phyloP scores from a whole-genome alignment of 345 rosid species.

The Melaleuca quinquenervia region DNA sequence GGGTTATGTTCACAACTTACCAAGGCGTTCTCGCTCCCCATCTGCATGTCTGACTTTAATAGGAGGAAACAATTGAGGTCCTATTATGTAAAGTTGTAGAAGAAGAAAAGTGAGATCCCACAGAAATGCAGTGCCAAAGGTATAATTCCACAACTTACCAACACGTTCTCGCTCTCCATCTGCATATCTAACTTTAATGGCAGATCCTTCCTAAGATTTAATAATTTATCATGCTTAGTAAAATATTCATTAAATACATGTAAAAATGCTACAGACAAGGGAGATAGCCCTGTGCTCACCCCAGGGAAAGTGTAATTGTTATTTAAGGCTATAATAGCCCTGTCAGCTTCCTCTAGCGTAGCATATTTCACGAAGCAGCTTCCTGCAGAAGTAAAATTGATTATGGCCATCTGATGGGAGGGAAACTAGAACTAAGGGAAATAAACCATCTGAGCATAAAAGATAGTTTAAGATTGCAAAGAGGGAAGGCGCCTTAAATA shows the following conservation, averaged over 20 bases:
- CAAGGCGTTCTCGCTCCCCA: constrained; percentile 55
- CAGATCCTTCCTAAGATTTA: constrained; percentile 2
- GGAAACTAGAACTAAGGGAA: background rate
- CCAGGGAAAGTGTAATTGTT: constrained; percentile 63
- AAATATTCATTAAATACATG: background rate
- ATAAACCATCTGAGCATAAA: background rate
- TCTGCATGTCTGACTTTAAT: constrained; percentile 70
- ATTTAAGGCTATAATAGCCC: constrained; percentile 62
- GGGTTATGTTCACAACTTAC: constrained; percentile 12
- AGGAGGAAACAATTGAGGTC: constrained; percentile 4
- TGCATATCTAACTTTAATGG: constrained; percentile 67
- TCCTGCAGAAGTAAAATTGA: constrained; percentile 27
- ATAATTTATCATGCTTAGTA: background rate
- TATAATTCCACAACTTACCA: constrained; percentile 17
- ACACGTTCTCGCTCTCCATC: constrained; percentile 59
- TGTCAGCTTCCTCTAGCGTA: constrained; percentile 52
- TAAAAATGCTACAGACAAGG: background rate
- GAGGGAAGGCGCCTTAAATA: background rate
- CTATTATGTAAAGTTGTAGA: background rate
- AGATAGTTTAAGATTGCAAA: background rate
- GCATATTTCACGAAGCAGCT: constrained; percentile 83
- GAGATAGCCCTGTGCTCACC: constrained; percentile 33
- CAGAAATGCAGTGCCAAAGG: background rate
- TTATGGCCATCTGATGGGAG: background rate
- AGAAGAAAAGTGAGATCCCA: background rate